These are phyloP conservation scores for Phytopythium delawarense DNA, from an alignment of 352 stramenopile genomes.

Conservation along the genomic window DNA sequence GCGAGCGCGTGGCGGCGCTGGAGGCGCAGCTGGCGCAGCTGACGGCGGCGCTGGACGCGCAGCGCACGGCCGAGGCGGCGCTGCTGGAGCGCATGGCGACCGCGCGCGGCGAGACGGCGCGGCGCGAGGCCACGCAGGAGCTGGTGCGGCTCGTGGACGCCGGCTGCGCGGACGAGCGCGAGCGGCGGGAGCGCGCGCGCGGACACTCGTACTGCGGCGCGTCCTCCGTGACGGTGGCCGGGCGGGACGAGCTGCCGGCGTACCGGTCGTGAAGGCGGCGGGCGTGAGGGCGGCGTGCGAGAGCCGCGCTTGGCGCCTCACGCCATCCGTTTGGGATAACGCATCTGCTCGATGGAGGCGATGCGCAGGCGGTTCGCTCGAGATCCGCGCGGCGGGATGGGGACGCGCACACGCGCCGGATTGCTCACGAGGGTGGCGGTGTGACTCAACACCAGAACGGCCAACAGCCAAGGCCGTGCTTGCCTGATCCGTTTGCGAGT, in stretches of 20 bases:
- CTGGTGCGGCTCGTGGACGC: slow-evolving; percentile 22
- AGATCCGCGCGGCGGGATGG: background rate
- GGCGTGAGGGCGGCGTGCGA: background rate
- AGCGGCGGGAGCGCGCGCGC: slow-evolving; percentile 13
- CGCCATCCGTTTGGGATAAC: background rate
- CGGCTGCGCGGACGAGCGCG: slow-evolving; percentile 28
- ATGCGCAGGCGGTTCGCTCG: background rate
- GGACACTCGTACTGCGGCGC: slow-evolving; percentile 58
- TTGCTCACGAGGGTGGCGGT: too few species aligned
- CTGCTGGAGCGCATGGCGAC: slow-evolving; percentile 28
- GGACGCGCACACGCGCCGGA: background rate
- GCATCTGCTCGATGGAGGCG: background rate
- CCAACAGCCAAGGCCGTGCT: too few species aligned
- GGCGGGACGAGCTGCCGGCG: slow-evolving; percentile 22
- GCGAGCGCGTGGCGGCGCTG: slow-evolving; percentile 31
- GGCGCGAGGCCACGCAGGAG: slow-evolving; percentile 16
- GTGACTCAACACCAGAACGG: too few species aligned
- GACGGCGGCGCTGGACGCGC: slow-evolving; percentile 14
- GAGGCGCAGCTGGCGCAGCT: slow-evolving; percentile 32
- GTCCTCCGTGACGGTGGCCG: slow-evolving; percentile 55
- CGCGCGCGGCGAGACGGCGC: slow-evolving; percentile 17
- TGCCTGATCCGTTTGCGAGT: too few species aligned
- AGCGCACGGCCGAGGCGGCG: slow-evolving; percentile 34
- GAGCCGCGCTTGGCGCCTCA: too few species aligned
- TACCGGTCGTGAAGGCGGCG: slow-evolving; percentile 3